Evolutionary conservation across 2,329 filamentous ascomycete species (phyloP).

Genomic region (Cladosporium velox): DNA sequence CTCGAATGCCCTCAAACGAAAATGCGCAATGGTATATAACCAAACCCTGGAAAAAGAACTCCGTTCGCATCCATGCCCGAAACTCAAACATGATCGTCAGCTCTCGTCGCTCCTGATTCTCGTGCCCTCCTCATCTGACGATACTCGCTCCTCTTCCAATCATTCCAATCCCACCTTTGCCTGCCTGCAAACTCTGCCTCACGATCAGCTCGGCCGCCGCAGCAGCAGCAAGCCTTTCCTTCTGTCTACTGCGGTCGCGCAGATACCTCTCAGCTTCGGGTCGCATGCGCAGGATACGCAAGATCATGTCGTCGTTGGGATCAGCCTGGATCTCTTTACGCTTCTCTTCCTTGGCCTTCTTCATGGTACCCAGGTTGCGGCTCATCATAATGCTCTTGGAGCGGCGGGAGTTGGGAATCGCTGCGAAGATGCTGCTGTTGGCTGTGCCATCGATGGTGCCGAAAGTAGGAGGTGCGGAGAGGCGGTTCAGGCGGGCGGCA

Average conservation of each 20-base stretch:
- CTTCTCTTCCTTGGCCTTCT: conserved; percentile 92
- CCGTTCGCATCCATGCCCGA: background rate
- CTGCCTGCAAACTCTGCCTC: conserved; percentile 77
- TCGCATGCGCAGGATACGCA: conserved; percentile 91
- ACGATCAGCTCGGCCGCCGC: conserved; percentile 94
- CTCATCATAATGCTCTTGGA: conserved; percentile 78
- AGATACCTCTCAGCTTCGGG: conserved; percentile 86
- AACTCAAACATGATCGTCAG: background rate
- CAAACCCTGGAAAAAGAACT: background rate
- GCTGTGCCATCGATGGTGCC: conserved; percentile 39
- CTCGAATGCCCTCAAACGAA: background rate
- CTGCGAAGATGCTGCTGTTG: conserved; percentile 57
- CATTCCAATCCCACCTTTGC: conserved; percentile 23
- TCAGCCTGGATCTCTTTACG: conserved; percentile 93
- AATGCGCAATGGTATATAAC: background rate
- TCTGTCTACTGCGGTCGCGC: conserved; percentile 86
- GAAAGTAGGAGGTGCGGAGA: conserved; percentile 64
- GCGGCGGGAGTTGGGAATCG: conserved; percentile 54
- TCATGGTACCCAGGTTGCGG: conserved; percentile 94
- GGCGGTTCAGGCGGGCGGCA: conserved; percentile 56
- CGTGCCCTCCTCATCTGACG: conserved; percentile 10
- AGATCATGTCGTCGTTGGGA: conserved; percentile 96
- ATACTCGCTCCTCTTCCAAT: conserved; percentile 22
- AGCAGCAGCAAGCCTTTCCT: conserved; percentile 86
- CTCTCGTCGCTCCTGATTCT: background rate